Evolutionary conservation across 345 rosid genomes (phyloP), one percentile per base, ranked within the genome.

Genomic region (Acer saccharum): DNA sequence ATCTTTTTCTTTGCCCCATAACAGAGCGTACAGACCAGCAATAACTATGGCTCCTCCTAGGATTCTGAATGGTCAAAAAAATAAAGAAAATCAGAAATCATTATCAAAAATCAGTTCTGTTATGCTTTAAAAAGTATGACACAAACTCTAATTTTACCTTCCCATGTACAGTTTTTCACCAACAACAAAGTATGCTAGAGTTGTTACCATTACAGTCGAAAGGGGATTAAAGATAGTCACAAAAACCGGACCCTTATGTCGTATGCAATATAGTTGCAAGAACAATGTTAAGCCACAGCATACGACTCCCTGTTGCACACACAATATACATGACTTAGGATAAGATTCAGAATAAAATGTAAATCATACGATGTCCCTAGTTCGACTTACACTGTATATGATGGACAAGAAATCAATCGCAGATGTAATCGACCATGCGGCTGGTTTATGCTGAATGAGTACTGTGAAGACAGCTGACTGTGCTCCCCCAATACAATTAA

Each of bases 1-100:
- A 78, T 78, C 84, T 0, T 69, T 63, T 69, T 81, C 84, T 81
- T 84, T 81, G 69, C 87, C 84, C 71, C 81, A 78, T 50, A 84
- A n/a, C 35, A 81, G 74, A 9, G 74, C 9, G 67, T 80, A 77
- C 6, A 77, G 41, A 48, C 85, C 85, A 39, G 69, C 52, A 18
- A 82, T 79, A 57, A 73, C 80, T 25, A 72, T 57, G 46, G 73
- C 62, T 77, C 81, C 87, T 32, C 85, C 80, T n/a, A 77, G 10
- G 23, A 84, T 57, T 68, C 83, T 82, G 73, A 69, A 67, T 10
- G 10, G 74, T 60, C 55, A 79, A 39, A 63, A 41, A 68, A 23
- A 23, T 23, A 23, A 23, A 23, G 1, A 27, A 16, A 55, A 46
- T 66, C 11, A 74, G 35, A 21, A 20, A 50, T 46, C 29, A 52